Base-by-base conservation (phyloP, 202 grass and related monocot genomes). In the Musa balbisiana region DNA sequence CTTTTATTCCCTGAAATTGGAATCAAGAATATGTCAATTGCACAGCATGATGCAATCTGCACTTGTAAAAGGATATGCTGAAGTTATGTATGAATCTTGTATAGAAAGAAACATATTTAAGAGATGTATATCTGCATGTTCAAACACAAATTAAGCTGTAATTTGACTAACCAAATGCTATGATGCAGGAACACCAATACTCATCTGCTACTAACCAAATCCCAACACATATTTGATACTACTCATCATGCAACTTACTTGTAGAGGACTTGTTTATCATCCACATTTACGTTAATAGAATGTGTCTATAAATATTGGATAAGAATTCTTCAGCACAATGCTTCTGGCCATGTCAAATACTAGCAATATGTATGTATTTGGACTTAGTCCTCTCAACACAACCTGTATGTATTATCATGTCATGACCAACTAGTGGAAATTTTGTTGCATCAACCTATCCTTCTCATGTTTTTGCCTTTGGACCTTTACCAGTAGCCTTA, bases 1-100 rank as follows among this genome's bases (percentile, higher is more conserved):
- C 88, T 80, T 83, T 83, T 89, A 85, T 86, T 83, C 87, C 94
- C 90, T 97, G 80, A 21, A 87, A 84, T 26, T 51, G 76, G 14
- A 23, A 64, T 53, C 65, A 11, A 23, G 69, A 23, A 60, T 5
- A 60, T 12, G 16, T 20, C 1, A 60, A n/a, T 60, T 60, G 56
- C 56, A 60, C 13, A 60, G 8, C 14, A 60, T n/a, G n/a, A 60
- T 15, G 16, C 56, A 14, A 17, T 60, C n/a, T n/a, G 14, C 12
- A 60, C 4, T 60, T 33, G 29, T 4, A 33, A 33, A 33, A 33
- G 0, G 29, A 33, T 33, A 33, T 33, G 29, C 29, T 33, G 29
- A 33, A 33, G 29, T 33, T 33, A 33, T 33, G 29, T 33, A 33
- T 33, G 29, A 33, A 33, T 33, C 29, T 33, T 33, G 29, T 33